Evolutionary conservation across 257 asterid genomes (phyloP), one percentile per base, ranked within the genome.

Genomic region (Salvia hispanica): DNA sequence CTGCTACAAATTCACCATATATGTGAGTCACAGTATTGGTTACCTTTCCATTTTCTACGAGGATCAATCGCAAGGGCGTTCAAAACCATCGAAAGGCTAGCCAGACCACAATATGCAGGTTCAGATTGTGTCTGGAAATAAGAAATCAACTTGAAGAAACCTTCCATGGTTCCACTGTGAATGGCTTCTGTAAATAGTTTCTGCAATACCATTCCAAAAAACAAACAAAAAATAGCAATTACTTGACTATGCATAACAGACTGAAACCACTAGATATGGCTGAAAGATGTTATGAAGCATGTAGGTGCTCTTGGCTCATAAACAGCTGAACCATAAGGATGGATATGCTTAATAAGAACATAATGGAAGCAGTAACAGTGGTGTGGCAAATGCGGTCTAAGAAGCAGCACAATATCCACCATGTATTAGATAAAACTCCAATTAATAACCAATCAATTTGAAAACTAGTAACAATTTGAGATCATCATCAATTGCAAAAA

Each of bases 71-170:
- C 86, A 66, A 94, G 99, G 58, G 99, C 95, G 61, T 94, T 94
- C 83, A 94, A 81, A 78, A 91, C 96, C 99, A 94, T 88, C 21
- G 97, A 88, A 79, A 94, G 95, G 86, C 97, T 91, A 74, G 99
- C 99, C 86, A 94, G 74, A 55, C 99, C 99, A 79, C 99, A 94
- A 66, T 81, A 94, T 59, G 99, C 96, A 74, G 99, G 97, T 79
- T 94, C 99, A 52, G 99, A 94, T 68, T 94, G 99, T 66, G 99
- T 94, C 84, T 94, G 97, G 79, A 94, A 94, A 85, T 85, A 84
- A 67, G 99, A 88, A 34, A 94, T 88, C 85, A 94, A 75, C 81
- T 82, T 94, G 86, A 89, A 94, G 75, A 94, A 94, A 12, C 95
- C 91, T 84, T 91, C 97, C 99, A 94, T 87, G 3, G 88, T 88